phyloP scores from a whole-genome alignment of 2,329 filamentous ascomycete genomes.

The Fusarium algeriense region DNA sequence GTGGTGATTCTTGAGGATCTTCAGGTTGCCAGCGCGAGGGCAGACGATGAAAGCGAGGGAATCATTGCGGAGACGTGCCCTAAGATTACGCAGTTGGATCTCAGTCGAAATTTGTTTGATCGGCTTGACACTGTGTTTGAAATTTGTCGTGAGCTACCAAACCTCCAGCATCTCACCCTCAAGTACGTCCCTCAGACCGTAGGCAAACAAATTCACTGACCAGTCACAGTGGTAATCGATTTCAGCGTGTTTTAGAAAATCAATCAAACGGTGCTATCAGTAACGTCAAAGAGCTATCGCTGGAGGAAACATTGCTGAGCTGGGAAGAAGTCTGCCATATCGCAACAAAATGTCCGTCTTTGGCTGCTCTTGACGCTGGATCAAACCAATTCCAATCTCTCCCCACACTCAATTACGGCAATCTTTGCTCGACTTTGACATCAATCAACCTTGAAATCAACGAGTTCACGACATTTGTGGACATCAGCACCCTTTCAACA shows the following conservation, averaged over 20 bases:
- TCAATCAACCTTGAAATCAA: conserved; percentile 81
- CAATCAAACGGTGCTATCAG: conserved; percentile 57
- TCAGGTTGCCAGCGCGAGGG: conserved; percentile 63
- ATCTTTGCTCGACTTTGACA: conserved; percentile 65
- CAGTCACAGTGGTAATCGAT: conserved; percentile 76
- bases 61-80: conserved; percentile 67
- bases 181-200: conserved; percentile 67
- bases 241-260: conserved; percentile 60
- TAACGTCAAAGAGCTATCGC: conserved; percentile 69
- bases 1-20: conserved; percentile 86
- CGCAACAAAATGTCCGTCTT: conserved; percentile 64
- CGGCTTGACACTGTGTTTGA: conserved; percentile 73
- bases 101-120: conserved; percentile 86
- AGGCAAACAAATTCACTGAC: conserved; percentile 31
- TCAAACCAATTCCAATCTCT: conserved; percentile 70
- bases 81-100: conserved; percentile 81
- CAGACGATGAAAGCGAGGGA: conserved; percentile 47
- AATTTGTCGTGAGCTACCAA: conserved; percentile 78
- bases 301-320: conserved; percentile 75
- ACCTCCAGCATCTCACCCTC: conserved; percentile 74
- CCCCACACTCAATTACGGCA: conserved; percentile 53
- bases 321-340: conserved; percentile 74
- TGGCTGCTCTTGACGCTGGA: conserved; percentile 65
- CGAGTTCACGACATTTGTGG: conserved; percentile 69
- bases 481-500: conserved; percentile 65